A percentile compares a stretch with the other conserved stretches of the same genome.
These are phyloP conservation scores for carrot (Daucus carota) DNA, from an alignment of 129 eudicot species.

Conservation along the genomic window DH1_v3.0 NC_030387.2:35121001-35121500, in stretches of 20 bases:
- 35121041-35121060: conserved; percentile 1
- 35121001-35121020: conserved; percentile 1
- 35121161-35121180: conserved; percentile 14
- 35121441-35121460: conserved; percentile 72
- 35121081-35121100: conserved; percentile 12
- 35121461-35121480: conserved; percentile 63
- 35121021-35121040: background rate
- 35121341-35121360: conserved; percentile 16
- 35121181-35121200: conserved; percentile 25
- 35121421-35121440: conserved; percentile 60
- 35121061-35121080: background rate
- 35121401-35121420: conserved; percentile 27
- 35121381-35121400: background rate
- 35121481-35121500: conserved; percentile 38
- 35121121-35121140: conserved; percentile 8
- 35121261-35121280: conserved; percentile 23
- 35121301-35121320: conserved; percentile 13
- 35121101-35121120: conserved; percentile 14
- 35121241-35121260: conserved; percentile 32
- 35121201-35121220: conserved; percentile 42
- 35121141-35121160: conserved; percentile 11
- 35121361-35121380: conserved; percentile 7
- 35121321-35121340: background rate
- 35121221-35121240: conserved; percentile 72
- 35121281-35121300: conserved; percentile 20